phyloP scores from a whole-genome alignment of 345 rosid genomes.

The Eucalyptus melliodora region DNA sequence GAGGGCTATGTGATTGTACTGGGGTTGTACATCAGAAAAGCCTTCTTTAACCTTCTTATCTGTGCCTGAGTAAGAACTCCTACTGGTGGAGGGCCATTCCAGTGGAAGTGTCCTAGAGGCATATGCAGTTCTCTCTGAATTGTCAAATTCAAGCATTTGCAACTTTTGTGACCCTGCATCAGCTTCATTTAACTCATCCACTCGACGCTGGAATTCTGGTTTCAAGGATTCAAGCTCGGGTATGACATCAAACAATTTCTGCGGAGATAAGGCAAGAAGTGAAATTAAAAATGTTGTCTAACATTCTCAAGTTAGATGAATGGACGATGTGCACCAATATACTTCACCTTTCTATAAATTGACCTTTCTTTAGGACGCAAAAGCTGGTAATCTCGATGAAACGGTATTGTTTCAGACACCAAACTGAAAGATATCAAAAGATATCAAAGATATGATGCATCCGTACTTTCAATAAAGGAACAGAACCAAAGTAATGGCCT shows the following conservation, averaged over 20 bases:
- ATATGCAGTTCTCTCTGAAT: constrained; percentile 2
- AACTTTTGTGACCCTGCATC: constrained; percentile 7
- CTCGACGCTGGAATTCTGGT: constrained; percentile 47
- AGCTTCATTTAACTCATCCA: constrained; percentile 37
- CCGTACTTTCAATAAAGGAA: neutral
- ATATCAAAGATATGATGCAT: neutral
- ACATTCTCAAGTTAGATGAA: neutral
- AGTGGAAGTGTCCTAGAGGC: constrained; percentile 18
- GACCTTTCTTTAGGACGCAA: constrained; percentile 44
- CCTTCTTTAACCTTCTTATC: constrained; percentile 6
- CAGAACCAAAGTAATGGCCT: neutral
- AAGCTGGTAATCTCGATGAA: constrained; percentile 70
- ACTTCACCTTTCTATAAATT: constrained; percentile 56
- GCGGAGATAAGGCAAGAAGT: neutral
- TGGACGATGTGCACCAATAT: neutral
- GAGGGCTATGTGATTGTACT: neutral
- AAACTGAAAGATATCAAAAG: constrained; percentile 30
- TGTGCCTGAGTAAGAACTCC: constrained; percentile 12
- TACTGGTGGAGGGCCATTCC: constrained; percentile 30
- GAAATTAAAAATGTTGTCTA: neutral
- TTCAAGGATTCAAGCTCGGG: constrained; percentile 78
- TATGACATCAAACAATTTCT: constrained; percentile 59
- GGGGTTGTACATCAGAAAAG: neutral
- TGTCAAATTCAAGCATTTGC: constrained; percentile 20
- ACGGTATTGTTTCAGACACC: constrained; percentile 91